These are phyloP conservation scores for Volvariella surrecta DNA, from an alignment of 1,284 basidiomycete species.

Conservation along the genomic window DNA sequence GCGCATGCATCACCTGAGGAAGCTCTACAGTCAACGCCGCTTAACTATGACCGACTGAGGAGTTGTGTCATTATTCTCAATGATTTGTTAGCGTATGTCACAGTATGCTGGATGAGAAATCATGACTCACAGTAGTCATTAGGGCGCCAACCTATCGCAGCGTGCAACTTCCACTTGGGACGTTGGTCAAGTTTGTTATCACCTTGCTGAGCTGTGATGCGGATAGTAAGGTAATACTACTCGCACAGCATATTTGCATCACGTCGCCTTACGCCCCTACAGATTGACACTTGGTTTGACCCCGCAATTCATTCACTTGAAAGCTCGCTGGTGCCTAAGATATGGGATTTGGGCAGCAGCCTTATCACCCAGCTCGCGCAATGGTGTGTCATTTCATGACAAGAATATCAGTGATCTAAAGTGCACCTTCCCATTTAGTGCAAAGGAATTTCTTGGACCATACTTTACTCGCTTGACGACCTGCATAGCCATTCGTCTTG, in stretches of 20 bases:
- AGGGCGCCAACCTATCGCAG: conserved; percentile 58
- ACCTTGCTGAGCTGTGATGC: conserved; percentile 47
- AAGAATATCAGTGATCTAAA: conserved; percentile 1
- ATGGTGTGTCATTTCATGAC: conserved; percentile 29
- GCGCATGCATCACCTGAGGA: neutral
- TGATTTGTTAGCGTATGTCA: conserved; percentile 42
- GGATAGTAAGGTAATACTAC: conserved; percentile 39
- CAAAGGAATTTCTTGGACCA: conserved; percentile 41
- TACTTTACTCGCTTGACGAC: conserved; percentile 39
- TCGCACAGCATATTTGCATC: conserved; percentile 6
- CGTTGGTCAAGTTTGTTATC: conserved; percentile 40
- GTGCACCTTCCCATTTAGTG: too few species aligned
- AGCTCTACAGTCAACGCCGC: conserved; percentile 24
- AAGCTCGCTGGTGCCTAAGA: conserved; percentile 38
- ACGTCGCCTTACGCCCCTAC: neutral
- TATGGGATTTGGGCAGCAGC: conserved; percentile 45
- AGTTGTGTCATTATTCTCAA: conserved; percentile 43
- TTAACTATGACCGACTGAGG: conserved; percentile 51
- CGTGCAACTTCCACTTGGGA: conserved; percentile 67
- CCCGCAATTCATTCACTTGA: conserved; percentile 43
- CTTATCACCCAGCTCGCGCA: conserved; percentile 39
- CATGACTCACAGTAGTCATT: conserved; percentile 3
- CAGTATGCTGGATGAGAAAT: neutral
- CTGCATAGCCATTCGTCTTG: conserved; percentile 50
- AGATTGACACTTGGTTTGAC: conserved; percentile 46